These are phyloP conservation scores for Fusarium chlamydosporum DNA, from an alignment of 2,329 filamentous ascomycete genomes.

Conservation along the genomic window DNA sequence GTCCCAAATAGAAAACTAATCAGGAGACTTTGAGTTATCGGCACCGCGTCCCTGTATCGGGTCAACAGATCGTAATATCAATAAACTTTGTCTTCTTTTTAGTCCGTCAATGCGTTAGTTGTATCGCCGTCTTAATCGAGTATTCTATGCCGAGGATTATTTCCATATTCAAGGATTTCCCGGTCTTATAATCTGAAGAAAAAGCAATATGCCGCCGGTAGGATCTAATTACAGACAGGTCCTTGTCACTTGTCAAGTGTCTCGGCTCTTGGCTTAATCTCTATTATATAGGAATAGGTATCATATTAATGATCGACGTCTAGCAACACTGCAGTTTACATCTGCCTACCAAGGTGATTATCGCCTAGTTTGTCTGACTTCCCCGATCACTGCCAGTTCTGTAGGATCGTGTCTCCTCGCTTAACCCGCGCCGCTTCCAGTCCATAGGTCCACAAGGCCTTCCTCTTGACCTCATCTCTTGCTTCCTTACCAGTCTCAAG, in stretches of 20 bases:
- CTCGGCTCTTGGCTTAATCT: neutral
- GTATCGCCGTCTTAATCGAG: neutral
- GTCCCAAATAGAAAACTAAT: slow-evolving; percentile 5
- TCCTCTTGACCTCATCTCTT: slow-evolving; percentile 51
- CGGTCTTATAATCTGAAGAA: neutral
- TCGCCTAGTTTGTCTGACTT: neutral
- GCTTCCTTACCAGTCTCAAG: slow-evolving; percentile 51
- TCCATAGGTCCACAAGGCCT: slow-evolving; percentile 53
- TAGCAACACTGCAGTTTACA: neutral
- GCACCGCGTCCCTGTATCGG: slow-evolving; percentile 4
- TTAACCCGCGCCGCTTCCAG: slow-evolving; percentile 47
- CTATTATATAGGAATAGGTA: neutral
- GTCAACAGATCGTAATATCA: slow-evolving; percentile 9
- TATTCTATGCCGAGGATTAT: neutral
- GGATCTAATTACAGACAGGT: neutral
- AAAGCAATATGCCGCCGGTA: slow-evolving; percentile 16
- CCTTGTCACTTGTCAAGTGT: slow-evolving; percentile 2
- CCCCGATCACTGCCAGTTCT: slow-evolving; percentile 47
- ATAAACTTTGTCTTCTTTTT: slow-evolving; percentile 10
- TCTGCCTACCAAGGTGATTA: neutral
- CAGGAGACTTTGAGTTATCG: slow-evolving; percentile 30
- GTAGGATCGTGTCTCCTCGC: slow-evolving; percentile 48
- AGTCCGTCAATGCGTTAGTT: slow-evolving; percentile 2
- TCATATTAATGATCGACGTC: neutral
- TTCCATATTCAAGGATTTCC: neutral